Conservation (phyloP, 1,139 yeast genomes). For the Dujonia santamariae region DNA sequence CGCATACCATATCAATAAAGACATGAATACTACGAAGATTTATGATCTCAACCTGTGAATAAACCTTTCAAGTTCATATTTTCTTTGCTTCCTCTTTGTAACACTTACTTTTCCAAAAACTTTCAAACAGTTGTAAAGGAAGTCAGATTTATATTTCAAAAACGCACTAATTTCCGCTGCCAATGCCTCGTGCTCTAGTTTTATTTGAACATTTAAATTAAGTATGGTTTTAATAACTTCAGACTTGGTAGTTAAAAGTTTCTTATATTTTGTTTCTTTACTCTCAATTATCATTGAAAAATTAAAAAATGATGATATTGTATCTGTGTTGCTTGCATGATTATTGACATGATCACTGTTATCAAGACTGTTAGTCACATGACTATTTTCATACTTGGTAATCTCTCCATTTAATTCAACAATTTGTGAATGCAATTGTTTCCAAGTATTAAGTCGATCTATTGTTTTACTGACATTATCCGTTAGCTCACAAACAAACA, state of each 20-base stretch:
- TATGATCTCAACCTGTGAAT: too few species aligned
- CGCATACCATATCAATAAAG: too few species aligned
- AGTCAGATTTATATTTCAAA: conserved; percentile 45
- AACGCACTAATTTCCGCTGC: conserved; percentile 64
- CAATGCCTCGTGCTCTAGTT: conserved; percentile 51
- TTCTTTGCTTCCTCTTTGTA: not conserved
- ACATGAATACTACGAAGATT: too few species aligned
- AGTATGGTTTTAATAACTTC: conserved; percentile 33
- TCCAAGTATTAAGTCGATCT: conserved; percentile 49
- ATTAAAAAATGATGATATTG: conserved; percentile 24
- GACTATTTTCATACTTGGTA: conserved; percentile 19
- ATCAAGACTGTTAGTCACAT: conserved; percentile 3
- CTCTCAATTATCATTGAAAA: conserved; percentile 36
- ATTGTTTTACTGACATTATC: conserved; percentile 36
- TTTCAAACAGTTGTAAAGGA: conserved; percentile 23
- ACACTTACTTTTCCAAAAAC: conserved; percentile 1
- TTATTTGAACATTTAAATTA: conserved; percentile 36
- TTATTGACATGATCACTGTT: too few species aligned
- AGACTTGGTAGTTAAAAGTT: conserved; percentile 26
- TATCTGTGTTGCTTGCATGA: conserved; percentile 8
- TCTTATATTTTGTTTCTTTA: conserved; percentile 32
- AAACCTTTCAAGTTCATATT: not conserved
- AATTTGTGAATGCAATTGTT: conserved; percentile 34
- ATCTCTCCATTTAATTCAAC: conserved; percentile 30
- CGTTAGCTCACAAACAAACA: conserved; percentile 33